These are phyloP conservation scores for Pouteria glomerata DNA, from an alignment of 148 eudicot genomes.

Conservation along the genomic window DNA sequence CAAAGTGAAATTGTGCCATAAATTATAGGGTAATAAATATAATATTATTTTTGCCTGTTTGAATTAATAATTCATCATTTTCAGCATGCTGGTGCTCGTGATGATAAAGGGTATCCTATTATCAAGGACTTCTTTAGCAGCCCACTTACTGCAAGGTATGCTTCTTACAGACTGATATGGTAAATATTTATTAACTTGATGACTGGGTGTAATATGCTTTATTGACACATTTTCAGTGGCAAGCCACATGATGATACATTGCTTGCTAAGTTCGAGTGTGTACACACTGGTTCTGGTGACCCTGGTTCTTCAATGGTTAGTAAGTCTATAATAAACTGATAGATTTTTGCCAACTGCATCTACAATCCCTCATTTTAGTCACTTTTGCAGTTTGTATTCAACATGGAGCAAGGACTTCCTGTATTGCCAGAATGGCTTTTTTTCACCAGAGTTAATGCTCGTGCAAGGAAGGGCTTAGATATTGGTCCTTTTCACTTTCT, in stretches of 20 bases:
- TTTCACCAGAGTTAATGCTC: slow-evolving; percentile 84
- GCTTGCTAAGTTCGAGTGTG: slow-evolving; percentile 85
- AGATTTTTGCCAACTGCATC: background rate
- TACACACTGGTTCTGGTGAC: slow-evolving; percentile 80
- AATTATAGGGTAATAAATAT: background rate
- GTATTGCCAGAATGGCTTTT: slow-evolving; percentile 75
- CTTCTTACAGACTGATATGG: background rate
- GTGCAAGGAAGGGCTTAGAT: slow-evolving; percentile 75
- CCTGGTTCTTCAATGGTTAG: slow-evolving; percentile 95
- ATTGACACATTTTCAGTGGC: slow-evolving; percentile 51
- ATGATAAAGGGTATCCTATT: slow-evolving; percentile 81
- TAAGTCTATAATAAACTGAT: background rate
- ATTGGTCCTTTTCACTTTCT: slow-evolving; percentile 69
- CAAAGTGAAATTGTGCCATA: background rate
- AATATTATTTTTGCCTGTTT: background rate
- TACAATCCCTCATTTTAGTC: background rate
- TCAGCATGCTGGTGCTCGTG: slow-evolving; percentile 95
- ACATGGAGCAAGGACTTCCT: slow-evolving; percentile 98
- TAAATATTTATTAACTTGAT: background rate
- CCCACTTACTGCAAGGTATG: slow-evolving; percentile 90
- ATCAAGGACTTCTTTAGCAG: slow-evolving; percentile 80
- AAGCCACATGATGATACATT: slow-evolving; percentile 79
- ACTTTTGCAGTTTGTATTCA: slow-evolving; percentile 68
- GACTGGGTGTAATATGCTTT: slow-evolving; percentile 1
- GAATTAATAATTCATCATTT: slow-evolving; percentile 7